These are phyloP conservation scores for Aureobasidium namibiae DNA, from an alignment of 2,329 filamentous ascomycete species.

Conservation along the genomic window DNA sequence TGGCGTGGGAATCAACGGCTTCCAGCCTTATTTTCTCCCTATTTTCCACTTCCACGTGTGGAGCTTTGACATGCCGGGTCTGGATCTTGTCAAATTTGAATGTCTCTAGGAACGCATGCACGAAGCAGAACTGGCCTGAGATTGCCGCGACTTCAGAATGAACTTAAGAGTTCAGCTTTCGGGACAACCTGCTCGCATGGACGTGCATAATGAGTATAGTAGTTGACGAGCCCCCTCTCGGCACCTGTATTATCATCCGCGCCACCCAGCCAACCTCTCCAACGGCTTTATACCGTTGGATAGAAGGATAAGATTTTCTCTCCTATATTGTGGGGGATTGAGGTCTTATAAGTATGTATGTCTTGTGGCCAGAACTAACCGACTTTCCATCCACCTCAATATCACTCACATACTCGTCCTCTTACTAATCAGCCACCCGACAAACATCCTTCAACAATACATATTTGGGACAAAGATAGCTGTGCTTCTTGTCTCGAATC, in stretches of 20 bases:
- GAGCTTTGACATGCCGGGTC: background rate
- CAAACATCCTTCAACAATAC: background rate
- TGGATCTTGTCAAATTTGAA: background rate
- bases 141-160: background rate
- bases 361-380: background rate
- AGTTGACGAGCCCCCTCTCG: slow-evolving; percentile 2
- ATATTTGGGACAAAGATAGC: background rate
- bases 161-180: background rate
- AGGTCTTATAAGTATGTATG: slow-evolving; percentile 8
- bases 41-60: background rate
- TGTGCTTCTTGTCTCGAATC: background rate
- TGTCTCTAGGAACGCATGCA: background rate
- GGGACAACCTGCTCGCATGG: background rate
- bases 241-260: slow-evolving; percentile 10
- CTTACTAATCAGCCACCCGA: background rate
- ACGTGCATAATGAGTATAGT: background rate
- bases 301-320: slow-evolving; percentile 7
- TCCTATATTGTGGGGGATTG: background rate
- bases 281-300: slow-evolving; percentile 10
- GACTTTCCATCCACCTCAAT: background rate
- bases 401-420: background rate
- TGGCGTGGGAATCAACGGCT: slow-evolving; percentile 3
- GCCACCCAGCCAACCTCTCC: slow-evolving; percentile 11
- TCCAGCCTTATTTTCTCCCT: slow-evolving; percentile 8
- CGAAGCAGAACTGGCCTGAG: background rate